Evolutionary conservation across 1,284 basidiomycete genomes (phyloP).

Genomic region (Cutaneotrichosporon cavernicola): DNA sequence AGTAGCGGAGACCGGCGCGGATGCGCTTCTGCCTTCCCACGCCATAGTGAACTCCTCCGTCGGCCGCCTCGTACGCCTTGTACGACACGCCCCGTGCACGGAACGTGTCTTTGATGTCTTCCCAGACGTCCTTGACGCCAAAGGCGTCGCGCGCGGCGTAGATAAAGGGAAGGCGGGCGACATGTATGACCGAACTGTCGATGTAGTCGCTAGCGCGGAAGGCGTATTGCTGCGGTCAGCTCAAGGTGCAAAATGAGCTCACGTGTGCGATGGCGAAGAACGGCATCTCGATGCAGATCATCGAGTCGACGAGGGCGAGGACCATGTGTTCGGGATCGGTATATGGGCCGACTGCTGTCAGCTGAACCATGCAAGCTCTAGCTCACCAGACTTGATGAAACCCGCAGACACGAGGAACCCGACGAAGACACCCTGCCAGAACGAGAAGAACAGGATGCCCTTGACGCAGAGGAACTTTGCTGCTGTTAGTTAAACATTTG

Average conservation of each 20-base stretch:
- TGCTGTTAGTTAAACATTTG: slow-evolving; percentile 46
- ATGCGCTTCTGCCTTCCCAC: slow-evolving; percentile 77
- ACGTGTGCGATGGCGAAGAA: slow-evolving; percentile 87
- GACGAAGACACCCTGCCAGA: slow-evolving; percentile 90
- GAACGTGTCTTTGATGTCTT: slow-evolving; percentile 80
- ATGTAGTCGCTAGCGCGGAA: slow-evolving; percentile 70
- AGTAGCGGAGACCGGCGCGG: slow-evolving; percentile 84
- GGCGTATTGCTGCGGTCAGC: slow-evolving; percentile 42
- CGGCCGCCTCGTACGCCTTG: slow-evolving; percentile 90
- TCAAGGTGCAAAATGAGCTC: slow-evolving; percentile 12
- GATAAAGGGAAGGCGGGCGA: slow-evolving; percentile 80
- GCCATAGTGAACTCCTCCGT: slow-evolving; percentile 85
- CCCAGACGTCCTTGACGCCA: slow-evolving; percentile 79
- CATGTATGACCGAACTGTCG: slow-evolving; percentile 64
- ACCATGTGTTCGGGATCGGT: slow-evolving; percentile 87
- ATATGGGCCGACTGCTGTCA: slow-evolving; percentile 70
- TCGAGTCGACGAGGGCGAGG: slow-evolving; percentile 79
- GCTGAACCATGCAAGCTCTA: neutral
- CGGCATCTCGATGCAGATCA: slow-evolving; percentile 97
- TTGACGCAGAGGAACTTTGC: slow-evolving; percentile 98
- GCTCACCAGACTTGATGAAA: slow-evolving; percentile 63
- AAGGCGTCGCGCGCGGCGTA: slow-evolving; percentile 86
- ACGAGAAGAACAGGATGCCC: slow-evolving; percentile 95
- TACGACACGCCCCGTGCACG: slow-evolving; percentile 90
- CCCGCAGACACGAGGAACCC: slow-evolving; percentile 83